Conservation (phyloP, 2,329 filamentous ascomycete species). For the Alternaria brassicae region DNA sequence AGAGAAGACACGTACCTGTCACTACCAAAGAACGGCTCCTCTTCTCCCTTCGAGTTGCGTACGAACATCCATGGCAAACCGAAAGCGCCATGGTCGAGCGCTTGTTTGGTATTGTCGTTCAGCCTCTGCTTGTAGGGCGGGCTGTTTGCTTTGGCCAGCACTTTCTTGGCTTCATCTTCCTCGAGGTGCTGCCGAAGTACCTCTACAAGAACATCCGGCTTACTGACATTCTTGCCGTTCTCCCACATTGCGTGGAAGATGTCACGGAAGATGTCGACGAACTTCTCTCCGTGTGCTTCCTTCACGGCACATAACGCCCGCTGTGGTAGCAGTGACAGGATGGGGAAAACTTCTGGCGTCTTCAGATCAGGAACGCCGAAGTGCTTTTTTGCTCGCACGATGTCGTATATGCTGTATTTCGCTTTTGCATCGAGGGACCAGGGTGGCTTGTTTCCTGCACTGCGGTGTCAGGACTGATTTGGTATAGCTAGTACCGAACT, state of each 20-base stretch:
- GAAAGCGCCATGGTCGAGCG: constrained; percentile 72
- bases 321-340: constrained; percentile 65
- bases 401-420: constrained; percentile 62
- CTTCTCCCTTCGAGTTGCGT: constrained; percentile 62
- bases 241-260: constrained; percentile 71
- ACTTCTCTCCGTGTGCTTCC: constrained; percentile 57
- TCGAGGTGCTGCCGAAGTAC: constrained; percentile 59
- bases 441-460: constrained; percentile 73
- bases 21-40: constrained; percentile 78
- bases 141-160: constrained; percentile 61
- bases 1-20: constrained; percentile 61
- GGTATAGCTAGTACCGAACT: not conserved
- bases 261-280: constrained; percentile 61
- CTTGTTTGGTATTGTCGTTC: constrained; percentile 65
- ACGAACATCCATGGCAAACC: constrained; percentile 80
- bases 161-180: constrained; percentile 60
- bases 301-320: constrained; percentile 73
- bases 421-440: constrained; percentile 75
- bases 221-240: constrained; percentile 64
- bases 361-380: constrained; percentile 56
- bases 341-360: constrained; percentile 61
- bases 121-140: constrained; percentile 63
- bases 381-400: constrained; percentile 58
- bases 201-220: constrained; percentile 61
- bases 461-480: constrained; percentile 10